phyloP scores from a whole-genome alignment of 2,329 filamentous ascomycete species.

The Fonsecaea erecta region DNA sequence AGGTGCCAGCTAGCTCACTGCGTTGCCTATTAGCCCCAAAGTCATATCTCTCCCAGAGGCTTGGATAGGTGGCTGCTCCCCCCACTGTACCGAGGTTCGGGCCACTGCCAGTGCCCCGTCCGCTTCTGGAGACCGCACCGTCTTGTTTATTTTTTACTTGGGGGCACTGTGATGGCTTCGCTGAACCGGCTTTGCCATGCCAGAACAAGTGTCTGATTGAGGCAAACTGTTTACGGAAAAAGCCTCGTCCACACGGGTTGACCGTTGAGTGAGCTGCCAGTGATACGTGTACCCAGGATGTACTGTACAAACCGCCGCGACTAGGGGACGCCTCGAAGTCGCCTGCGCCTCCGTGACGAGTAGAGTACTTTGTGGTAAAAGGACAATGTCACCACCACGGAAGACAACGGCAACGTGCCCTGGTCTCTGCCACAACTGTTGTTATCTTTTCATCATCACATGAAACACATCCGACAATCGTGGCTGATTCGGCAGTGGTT shows the following conservation, averaged over 20 bases:
- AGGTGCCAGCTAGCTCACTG: not conserved
- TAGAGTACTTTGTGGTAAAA: too few species aligned
- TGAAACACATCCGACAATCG: slow-evolving; percentile 8
- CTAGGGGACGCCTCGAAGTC: not conserved
- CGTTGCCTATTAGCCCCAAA: not conserved
- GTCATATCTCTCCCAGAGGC: not conserved
- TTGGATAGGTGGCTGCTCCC: not conserved
- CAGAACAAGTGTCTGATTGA: slow-evolving; percentile 4
- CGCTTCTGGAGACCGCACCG: slow-evolving; percentile 4
- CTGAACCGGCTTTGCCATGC: not conserved
- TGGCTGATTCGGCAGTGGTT: not conserved
- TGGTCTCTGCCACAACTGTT: not conserved
- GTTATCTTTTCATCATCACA: slow-evolving; percentile 5
- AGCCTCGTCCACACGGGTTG: not conserved
- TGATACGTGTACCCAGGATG: too few species aligned
- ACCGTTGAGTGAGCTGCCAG: not conserved
- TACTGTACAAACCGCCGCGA: not conserved
- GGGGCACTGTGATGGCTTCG: not conserved
- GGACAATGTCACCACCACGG: slow-evolving; percentile 2
- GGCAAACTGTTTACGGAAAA: not conserved
- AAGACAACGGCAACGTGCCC: not conserved
- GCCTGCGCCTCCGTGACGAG: not conserved
- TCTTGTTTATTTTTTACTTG: not conserved
- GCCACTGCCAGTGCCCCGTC: slow-evolving; percentile 6
- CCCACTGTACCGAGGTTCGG: slow-evolving; percentile 2